A percentile compares a stretch with the other conserved stretches of the same genome.
Conservation (phyloP, 2,329 filamentous ascomycete species). For the Cladosporium sp. region DNA sequence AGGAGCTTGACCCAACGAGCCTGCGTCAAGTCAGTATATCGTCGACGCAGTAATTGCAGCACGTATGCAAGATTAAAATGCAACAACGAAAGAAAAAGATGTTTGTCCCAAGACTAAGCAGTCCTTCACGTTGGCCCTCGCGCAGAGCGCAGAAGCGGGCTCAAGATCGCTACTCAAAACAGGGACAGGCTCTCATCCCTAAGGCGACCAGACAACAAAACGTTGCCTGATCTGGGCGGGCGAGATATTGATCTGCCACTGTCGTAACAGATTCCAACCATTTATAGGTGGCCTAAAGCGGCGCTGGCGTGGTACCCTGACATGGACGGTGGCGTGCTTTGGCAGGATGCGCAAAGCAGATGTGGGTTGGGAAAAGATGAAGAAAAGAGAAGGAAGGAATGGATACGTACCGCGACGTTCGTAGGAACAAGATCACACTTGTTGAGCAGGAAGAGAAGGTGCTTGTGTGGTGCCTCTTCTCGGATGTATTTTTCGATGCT, state of each 20-base stretch:
- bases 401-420: conserved; percentile 81
- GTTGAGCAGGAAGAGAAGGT: conserved; percentile 84
- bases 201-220: conserved; percentile 79
- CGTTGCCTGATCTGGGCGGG: conserved; percentile 71
- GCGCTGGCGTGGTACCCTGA: conserved; percentile 67
- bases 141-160: conserved; percentile 53
- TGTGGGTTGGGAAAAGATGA: conserved; percentile 17
- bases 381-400: conserved; percentile 9
- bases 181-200: conserved; percentile 68
- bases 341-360: conserved; percentile 24
- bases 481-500: conserved; percentile 90
- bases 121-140: conserved; percentile 75
- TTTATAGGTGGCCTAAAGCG: conserved; percentile 51
- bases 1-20: conserved; percentile 87
- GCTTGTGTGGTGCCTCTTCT: conserved; percentile 93
- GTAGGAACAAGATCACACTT: conserved; percentile 93
- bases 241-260: conserved; percentile 86
- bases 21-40: conserved; percentile 44
- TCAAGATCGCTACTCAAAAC: conserved; percentile 96
- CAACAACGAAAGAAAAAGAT: conserved; percentile 39
- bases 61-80: background rate
- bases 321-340: conserved; percentile 76
- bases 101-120: conserved; percentile 99
- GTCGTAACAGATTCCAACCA: conserved; percentile 97
- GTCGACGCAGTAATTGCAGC: background rate